Base-by-base conservation (phyloP, 139 green algal genomes). In the Picochlorum sp. region DNA sequence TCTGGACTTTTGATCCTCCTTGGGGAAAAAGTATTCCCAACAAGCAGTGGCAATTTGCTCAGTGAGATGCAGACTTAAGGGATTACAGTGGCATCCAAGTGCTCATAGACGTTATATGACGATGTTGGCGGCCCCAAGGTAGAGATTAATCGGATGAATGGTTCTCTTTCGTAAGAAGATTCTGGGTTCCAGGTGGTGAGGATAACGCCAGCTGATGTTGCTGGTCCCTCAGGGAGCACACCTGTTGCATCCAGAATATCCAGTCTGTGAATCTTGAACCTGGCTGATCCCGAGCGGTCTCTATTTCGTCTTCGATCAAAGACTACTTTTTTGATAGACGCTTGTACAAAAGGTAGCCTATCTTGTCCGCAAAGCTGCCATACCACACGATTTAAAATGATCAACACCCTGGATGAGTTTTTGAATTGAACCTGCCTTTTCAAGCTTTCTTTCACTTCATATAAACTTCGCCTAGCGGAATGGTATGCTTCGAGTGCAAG, bases 21-120 rank as follows among this genome's bases (percentile, higher is more conserved):
- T 66, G 5, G 76, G 76, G 63, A 84, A 85, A 65, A 83, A 85
- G 50, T 81, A 83, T 32, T 85, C 78, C 75, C 80, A 85, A 45
- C 84, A 68, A 0, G 63, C 68, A 15, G 63, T 49, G 14, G 75
- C 80, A 10, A 85, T 62, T 24, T 49, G 52, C 32, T 82, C 80
- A 7, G 73, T 84, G 4, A 90, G 65, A 64, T 83, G 79, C 10
- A 88, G 66, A 2, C 63, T 62, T 37, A 88, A 47, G 3, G 84
- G 84, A 62, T 87, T 44, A 90, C 49, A 49, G 79, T 63, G 20
- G 79, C 70, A 55, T 89, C 85, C 41, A 90, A 62, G 61, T 83
- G 71, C 62, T 86, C 79, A 57, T 85, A 91, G 37, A 88, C 64
- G 18, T 52, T 59, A 49, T 72, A 65, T 10, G 47, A 65, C 32